Percentiles rank a stretch among this genome's conserved stretches.
Conservation (phyloP, 1,284 basidiomycete species). For the Trichosporon sp. region DNA sequence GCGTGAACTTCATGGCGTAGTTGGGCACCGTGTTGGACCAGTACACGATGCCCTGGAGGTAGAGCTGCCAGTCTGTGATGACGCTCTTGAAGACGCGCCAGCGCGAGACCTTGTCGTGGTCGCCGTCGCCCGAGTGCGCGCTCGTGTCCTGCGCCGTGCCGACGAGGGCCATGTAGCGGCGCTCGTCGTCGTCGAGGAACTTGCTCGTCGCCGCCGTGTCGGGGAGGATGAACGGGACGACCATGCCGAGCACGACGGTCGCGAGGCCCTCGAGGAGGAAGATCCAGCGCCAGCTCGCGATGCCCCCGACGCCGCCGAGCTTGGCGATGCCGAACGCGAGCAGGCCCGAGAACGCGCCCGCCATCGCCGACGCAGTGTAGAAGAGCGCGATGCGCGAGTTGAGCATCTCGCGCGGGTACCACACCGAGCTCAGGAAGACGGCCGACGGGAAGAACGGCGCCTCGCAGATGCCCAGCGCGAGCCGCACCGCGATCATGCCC, state of each 20-base stretch:
- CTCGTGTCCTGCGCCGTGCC: slow-evolving; percentile 6
- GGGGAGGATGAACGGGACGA: slow-evolving; percentile 11
- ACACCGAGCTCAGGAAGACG: slow-evolving; percentile 20
- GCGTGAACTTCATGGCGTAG: slow-evolving; percentile 19
- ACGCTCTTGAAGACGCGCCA: slow-evolving; percentile 8
- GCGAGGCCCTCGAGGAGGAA: slow-evolving; percentile 17
- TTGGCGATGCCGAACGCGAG: slow-evolving; percentile 36
- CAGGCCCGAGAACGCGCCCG: slow-evolving; percentile 33
- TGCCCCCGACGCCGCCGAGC: slow-evolving; percentile 27
- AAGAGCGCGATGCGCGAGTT: slow-evolving; percentile 10
- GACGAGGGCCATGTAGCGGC: background rate
- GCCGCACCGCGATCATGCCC: slow-evolving; percentile 6
- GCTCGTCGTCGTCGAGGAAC: slow-evolving; percentile 14
- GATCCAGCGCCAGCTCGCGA: slow-evolving; percentile 32
- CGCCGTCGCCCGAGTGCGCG: background rate
- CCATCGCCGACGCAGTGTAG: slow-evolving; percentile 9
- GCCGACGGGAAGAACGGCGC: slow-evolving; percentile 31
- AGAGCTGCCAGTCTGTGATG: slow-evolving; percentile 14
- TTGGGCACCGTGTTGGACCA: slow-evolving; percentile 14
- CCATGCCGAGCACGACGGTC: slow-evolving; percentile 5
- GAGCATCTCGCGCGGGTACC: slow-evolving; percentile 10
- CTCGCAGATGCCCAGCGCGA: slow-evolving; percentile 27
- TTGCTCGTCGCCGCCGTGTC: slow-evolving; percentile 7
- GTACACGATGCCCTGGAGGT: slow-evolving; percentile 11
- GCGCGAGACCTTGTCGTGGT: background rate